A percentile compares a stretch with the other conserved stretches of the same genome.
phyloP scores from a whole-genome alignment of 2,329 filamentous ascomycete genomes.

The Didymella glomerata region DNA sequence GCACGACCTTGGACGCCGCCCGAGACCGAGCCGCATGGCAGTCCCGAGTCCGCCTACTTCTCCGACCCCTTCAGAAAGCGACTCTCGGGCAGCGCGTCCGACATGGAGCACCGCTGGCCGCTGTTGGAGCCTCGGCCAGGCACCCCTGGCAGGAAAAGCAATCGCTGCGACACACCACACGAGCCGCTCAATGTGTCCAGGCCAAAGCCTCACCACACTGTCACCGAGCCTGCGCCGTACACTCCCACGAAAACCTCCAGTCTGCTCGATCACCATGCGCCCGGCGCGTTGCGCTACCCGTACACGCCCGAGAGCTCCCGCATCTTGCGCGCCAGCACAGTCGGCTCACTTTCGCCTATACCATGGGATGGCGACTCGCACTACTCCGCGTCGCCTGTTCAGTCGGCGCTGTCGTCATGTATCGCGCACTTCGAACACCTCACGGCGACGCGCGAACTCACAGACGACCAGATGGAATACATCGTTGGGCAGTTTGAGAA shows the following conservation, averaged over 20 bases:
- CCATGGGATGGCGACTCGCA: slow-evolving; percentile 38
- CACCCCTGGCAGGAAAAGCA: slow-evolving; percentile 13
- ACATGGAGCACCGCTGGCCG: slow-evolving; percentile 25
- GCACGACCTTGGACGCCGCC: slow-evolving; percentile 46
- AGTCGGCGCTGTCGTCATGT: slow-evolving; percentile 44
- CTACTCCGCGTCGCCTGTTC: slow-evolving; percentile 38
- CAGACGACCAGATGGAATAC: slow-evolving; percentile 47
- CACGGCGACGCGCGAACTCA: slow-evolving; percentile 41
- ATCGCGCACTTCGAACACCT: slow-evolving; percentile 44
- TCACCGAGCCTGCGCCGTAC: slow-evolving; percentile 33
- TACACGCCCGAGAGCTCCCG: slow-evolving; percentile 46
- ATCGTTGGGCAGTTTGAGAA: slow-evolving; percentile 45
- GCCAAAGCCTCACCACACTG: slow-evolving; percentile 27
- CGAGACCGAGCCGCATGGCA: slow-evolving; percentile 31
- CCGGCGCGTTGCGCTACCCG: slow-evolving; percentile 38
- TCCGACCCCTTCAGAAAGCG: slow-evolving; percentile 29
- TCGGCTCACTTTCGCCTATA: slow-evolving; percentile 31
- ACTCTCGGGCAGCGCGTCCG: slow-evolving; percentile 22
- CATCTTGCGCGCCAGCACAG: slow-evolving; percentile 28
- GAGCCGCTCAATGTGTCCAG: slow-evolving; percentile 22
- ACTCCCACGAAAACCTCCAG: slow-evolving; percentile 34
- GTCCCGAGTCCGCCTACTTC: slow-evolving; percentile 33
- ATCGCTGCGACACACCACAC: slow-evolving; percentile 25
- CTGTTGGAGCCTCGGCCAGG: slow-evolving; percentile 15
- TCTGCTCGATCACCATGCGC: slow-evolving; percentile 20